Base-by-base conservation (phyloP, 106 monocot genomes). In the Allium sativum region DNA sequence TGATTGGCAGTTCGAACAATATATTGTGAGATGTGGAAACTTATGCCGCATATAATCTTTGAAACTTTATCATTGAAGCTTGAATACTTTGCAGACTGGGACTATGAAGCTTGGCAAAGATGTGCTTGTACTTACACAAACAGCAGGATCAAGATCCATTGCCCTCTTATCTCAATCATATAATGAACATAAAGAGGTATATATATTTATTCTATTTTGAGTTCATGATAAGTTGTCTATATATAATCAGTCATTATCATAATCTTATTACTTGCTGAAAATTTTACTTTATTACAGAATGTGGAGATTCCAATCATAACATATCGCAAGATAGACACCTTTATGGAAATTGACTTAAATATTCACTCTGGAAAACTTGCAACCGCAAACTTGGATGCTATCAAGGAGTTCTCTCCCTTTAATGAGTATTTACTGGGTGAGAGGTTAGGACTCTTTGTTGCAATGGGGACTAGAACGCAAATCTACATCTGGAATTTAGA, bases 401-500 rank as follows among this genome's bases (percentile, higher is more conserved):
- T 91, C 8, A 91, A 91, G 75, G 76, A 83, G 12, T 77, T 75
- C 61, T 86, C 91, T 43, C 85, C 86, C 43, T 91, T 91, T 53
- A 91, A 91, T 68, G 91, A 91, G 52, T 91, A 86, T 68, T 71
- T 83, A 21, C 62, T 91, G 53, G 91, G 91, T 17, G 78, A 91
- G 46, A 80, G 76, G 61, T 47, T 86, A 12, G 77, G 78, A 12
- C n/a, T 61, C 14, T 91, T 86, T 73, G 83, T 86, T 45, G 72
- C 66, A 50, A 16, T 31, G 13, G 79, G 79, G 45, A 83, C 80
- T n/a, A 86, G 91, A 40, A 86, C 91, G 19, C 91, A 91, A 61
- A 86, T 91, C 18, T 91, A 77, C 51, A 80, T 91, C 56, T 91
- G 91, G 91, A 91, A 91, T 60, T 74, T 91, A 48, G 91, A 91